Percentiles rank a stretch among this genome's conserved stretches.
These are phyloP conservation scores for Thalassiosira livingstoniorum DNA, from an alignment of 352 stramenopile species.

Conservation along the genomic window DNA sequence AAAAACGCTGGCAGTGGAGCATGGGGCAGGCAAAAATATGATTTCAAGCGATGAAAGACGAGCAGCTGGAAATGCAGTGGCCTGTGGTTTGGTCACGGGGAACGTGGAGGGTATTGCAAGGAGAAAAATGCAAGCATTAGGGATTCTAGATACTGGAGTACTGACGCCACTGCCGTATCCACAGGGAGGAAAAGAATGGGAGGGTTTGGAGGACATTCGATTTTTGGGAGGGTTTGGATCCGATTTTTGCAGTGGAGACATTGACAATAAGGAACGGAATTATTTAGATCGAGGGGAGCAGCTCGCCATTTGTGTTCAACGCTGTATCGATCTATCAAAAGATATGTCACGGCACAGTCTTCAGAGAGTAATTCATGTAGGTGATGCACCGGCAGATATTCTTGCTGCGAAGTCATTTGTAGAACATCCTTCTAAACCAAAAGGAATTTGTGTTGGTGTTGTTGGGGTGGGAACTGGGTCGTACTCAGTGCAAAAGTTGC, in stretches of 20 bases:
- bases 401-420: constrained; percentile 65
- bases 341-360: constrained; percentile 21
- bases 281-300: constrained; percentile 71
- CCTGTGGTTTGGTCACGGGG: constrained; percentile 69
- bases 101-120: constrained; percentile 73
- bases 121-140: constrained; percentile 59
- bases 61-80: constrained; percentile 31
- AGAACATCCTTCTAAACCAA: constrained; percentile 23
- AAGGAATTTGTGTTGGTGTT: constrained; percentile 46
- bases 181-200: constrained; percentile 46
- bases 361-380: constrained; percentile 65
- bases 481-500: constrained; percentile 57
- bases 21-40: background rate
- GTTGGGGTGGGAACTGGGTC: constrained; percentile 69
- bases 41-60: no score
- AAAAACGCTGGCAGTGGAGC: constrained; percentile 31
- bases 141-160: constrained; percentile 55
- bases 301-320: constrained; percentile 62
- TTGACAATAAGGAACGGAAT: constrained; percentile 61
- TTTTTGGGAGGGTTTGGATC: constrained; percentile 75
- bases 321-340: constrained; percentile 40
- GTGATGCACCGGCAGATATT: constrained; percentile 73
- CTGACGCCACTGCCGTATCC: constrained; percentile 41
- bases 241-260: constrained; percentile 68
- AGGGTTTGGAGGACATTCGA: constrained; percentile 47